Evolutionary conservation across 1,139 yeast species (phyloP).

Genomic region (Blastobotrys persicus): DNA sequence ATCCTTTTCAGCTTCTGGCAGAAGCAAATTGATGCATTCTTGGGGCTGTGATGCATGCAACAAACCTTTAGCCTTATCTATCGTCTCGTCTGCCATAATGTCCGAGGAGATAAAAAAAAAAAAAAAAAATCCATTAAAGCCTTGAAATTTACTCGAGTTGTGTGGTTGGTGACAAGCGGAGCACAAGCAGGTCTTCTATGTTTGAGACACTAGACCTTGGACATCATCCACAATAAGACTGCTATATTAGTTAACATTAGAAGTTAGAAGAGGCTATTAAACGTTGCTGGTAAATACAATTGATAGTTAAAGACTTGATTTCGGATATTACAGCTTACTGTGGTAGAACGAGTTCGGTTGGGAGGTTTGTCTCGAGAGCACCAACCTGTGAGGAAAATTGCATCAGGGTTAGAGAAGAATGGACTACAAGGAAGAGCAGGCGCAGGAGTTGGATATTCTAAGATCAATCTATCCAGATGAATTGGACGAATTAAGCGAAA

Average conservation of each 20-base stretch:
- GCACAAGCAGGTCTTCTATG: no score
- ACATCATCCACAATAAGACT: no score
- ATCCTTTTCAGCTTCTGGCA: conserved; percentile 14
- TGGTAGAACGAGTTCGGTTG: background rate
- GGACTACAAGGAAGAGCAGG: conserved; percentile 44
- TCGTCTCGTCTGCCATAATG: conserved; percentile 12
- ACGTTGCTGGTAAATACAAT: no score
- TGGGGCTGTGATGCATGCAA: conserved; percentile 27
- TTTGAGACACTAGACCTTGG: no score
- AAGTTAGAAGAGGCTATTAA: no score
- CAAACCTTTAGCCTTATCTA: conserved; percentile 21
- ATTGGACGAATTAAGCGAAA: conserved; percentile 40
- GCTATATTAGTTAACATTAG: no score
- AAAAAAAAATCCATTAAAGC: conserved; percentile 5
- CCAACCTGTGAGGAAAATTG: background rate
- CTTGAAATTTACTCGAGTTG: background rate
- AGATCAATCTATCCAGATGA: conserved; percentile 94
- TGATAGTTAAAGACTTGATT: no score
- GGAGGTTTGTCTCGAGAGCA: background rate
- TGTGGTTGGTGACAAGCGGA: no score
- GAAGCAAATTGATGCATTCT: conserved; percentile 22
- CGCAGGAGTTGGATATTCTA: conserved; percentile 49
- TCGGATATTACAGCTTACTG: no score
- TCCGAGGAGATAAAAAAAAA: conserved; percentile 2
- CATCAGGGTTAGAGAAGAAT: conserved; percentile 37